Evolutionary conservation across 352 stramenopile species (phyloP), one percentile per base, ranked within the genome.

Genomic region (Pythium angustatum): DNA sequence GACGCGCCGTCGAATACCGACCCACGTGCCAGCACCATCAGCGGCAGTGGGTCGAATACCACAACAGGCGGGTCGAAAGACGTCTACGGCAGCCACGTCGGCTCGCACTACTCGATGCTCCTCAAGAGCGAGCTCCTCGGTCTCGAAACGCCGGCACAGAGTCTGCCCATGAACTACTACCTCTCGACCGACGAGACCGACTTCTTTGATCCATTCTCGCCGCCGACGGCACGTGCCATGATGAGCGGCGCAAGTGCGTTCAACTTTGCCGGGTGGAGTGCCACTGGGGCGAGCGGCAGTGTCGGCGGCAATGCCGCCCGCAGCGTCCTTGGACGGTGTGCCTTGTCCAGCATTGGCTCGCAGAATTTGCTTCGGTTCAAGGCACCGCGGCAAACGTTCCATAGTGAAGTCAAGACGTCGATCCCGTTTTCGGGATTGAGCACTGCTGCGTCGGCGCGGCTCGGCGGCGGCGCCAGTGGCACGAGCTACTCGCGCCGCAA

Each of bases 281-380:
- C 34, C 2, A 57, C 59, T 10, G 41, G 61, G 21, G 75, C 54
- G 15, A 71, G 60, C 21, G 70, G 73, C 5, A 75, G 55, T 40
- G 72, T 61, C 21, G 79, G 71, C 28, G 68, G 66, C 30, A 73
- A 48, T 36, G 78, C 58, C 26, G 60, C 73, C 17, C 43, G 66
- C 17, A 81, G 73, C 51, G 65, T 69, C 1, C 33, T 74, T 28
- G 63, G 67, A 19, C 73, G 69, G 14, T 71, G 58, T 8, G 50
- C 58, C 28, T 15, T 66, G 12, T 61, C 55, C 1, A 70, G 63
- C 31, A n/a, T 68, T 26, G 77, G 71, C 2, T 87, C 81, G 5
- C 75, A 78, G 64, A 93, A 93, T 59, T 75, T 91, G n/a, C 36
- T 93, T 30, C 77, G 78, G 17, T 93, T 93, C 62, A 91, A 89